These are phyloP conservation scores for Pseudonectria foliicola DNA, from an alignment of 2,329 filamentous ascomycete genomes.

Conservation along the genomic window DNA sequence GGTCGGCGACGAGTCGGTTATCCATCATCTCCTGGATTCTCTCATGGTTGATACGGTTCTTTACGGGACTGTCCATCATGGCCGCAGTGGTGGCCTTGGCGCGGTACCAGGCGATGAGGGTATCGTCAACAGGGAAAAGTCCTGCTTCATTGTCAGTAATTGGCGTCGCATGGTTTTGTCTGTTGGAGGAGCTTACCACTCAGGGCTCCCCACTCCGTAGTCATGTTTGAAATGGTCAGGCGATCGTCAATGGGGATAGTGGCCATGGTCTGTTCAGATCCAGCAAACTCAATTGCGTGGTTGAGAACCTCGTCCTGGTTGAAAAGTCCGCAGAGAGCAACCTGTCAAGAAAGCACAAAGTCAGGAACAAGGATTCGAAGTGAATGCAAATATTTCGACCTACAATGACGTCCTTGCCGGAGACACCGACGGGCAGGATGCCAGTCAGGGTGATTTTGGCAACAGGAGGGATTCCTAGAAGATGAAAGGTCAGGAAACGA, in stretches of 20 bases:
- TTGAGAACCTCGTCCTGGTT: constrained; percentile 79
- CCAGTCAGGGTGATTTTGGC: constrained; percentile 71
- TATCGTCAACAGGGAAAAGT: constrained; percentile 74
- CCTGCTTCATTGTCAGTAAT: too few species aligned
- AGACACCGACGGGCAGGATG: constrained; percentile 66
- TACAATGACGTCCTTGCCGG: constrained; percentile 27
- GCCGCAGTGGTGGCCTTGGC: constrained; percentile 65
- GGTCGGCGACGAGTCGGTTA: constrained; percentile 61
- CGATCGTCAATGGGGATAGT: constrained; percentile 65
- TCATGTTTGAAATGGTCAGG: constrained; percentile 69
- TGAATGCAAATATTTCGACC: constrained; percentile 28
- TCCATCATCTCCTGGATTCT: constrained; percentile 62
- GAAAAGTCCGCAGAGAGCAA: constrained; percentile 68
- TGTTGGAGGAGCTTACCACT: too few species aligned
- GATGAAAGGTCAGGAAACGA: too few species aligned
- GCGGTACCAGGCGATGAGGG: constrained; percentile 64
- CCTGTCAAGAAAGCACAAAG: not conserved
- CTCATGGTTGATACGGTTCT: constrained; percentile 59
- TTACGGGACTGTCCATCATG: constrained; percentile 45
- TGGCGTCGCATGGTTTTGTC: too few species aligned
- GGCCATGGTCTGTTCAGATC: constrained; percentile 58
- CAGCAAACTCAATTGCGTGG: constrained; percentile 79
- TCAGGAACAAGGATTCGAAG: constrained; percentile 21
- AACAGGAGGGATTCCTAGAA: constrained; percentile 41
- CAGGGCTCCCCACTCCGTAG: constrained; percentile 71